Evolutionary conservation across 371 early-diverging fungal genomes (phyloP), one percentile per base, ranked within the genome.

Genomic region (Mortierella sp.): DNA sequence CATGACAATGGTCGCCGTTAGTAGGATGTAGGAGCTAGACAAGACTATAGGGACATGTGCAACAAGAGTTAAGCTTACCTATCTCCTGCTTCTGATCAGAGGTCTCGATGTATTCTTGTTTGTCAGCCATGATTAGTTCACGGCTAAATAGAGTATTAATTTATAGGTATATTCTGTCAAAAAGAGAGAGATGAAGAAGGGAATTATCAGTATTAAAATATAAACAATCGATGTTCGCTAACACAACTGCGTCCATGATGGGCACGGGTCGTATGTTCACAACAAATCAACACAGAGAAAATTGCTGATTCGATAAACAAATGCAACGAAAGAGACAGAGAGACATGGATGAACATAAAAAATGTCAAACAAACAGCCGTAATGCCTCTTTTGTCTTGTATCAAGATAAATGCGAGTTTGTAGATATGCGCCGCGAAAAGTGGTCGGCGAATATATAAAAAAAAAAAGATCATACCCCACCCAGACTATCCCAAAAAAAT

Each of bases 81-180:
- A 3, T 4, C 2, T 45, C 24, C 11, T 12, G n/a, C 26, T 64
- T 47, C 39, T 28, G 35, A 26, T 43, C 26, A 12, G 49, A 49
- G 51, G 66, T 22, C 66, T 39, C 39, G 40, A 55, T 65, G n/a
- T 55, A 39, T 24, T 55, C 66, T 16, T 61, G 61, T 37, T 65
- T 65, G 39, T 65, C 66, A 18, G 66, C 40, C 66, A 65, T 65
- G 39, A 35, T 65, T 37, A 3, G 32, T 32, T 14, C 14, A 12
- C 30, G 18, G 8, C 35, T 59, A 35, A 8, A 35, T 14, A n/a
- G 28, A 24, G 3, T 26, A 32, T 64, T 26, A 49, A 26, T 51
- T 2, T 47, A 62, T 6, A 62, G 14, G 26, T 2, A n/a, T 24
- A 22, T 39, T 22, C 43, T 24, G 12, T 10, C 43, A 3, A 35